phyloP scores from a whole-genome alignment of 768 basidiomycete genomes.

The Jaapia argillacea region DNA sequence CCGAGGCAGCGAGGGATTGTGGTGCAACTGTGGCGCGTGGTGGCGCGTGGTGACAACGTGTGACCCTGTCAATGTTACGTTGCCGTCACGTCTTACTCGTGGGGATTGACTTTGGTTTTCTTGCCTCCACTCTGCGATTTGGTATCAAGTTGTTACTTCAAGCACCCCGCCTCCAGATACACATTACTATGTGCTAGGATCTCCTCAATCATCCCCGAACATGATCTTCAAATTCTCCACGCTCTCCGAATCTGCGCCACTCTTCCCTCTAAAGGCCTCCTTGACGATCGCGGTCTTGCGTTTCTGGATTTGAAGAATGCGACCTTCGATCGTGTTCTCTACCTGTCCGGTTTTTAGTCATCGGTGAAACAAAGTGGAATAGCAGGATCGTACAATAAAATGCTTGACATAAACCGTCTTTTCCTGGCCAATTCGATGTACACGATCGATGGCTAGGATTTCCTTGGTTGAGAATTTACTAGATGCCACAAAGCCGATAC shows the following conservation, averaged over 20 bases:
- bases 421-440: slow-evolving; percentile 79
- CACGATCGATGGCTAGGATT: slow-evolving; percentile 65
- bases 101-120: no score
- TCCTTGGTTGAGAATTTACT: slow-evolving; percentile 3
- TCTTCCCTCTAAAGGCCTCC: slow-evolving; percentile 65
- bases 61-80: no score
- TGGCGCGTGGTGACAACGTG: no score
- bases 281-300: slow-evolving; percentile 82
- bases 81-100: no score
- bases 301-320: slow-evolving; percentile 75
- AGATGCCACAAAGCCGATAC: not conserved
- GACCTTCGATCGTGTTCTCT: slow-evolving; percentile 65
- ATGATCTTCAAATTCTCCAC: slow-evolving; percentile 77
- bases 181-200: no score
- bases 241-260: slow-evolving; percentile 54
- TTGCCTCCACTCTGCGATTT: no score
- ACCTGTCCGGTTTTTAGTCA: no score
- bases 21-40: no score
- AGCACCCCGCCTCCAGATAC: no score
- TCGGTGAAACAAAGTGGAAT: no score
- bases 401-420: slow-evolving; percentile 77
- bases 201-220: slow-evolving; percentile 42
- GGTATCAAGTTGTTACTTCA: no score
- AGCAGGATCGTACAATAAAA: slow-evolving; percentile 63
- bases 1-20: no score